Conservation (phyloP, 2,329 filamentous ascomycete genomes). For the Raffaelea deltoideospora region DNA sequence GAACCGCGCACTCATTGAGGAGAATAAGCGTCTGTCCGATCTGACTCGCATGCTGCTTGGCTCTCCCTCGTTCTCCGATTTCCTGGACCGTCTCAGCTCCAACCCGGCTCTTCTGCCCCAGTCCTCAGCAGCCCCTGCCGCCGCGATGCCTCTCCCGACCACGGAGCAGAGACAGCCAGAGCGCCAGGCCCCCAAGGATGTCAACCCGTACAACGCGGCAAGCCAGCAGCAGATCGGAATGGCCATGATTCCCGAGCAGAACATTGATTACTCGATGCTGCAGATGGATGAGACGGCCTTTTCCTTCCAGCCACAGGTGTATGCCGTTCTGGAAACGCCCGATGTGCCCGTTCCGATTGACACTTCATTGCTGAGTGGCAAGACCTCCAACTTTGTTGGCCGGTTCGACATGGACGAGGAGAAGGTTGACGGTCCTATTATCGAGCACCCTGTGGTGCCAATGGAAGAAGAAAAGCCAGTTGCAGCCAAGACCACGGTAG, state of each 20-base stretch:
- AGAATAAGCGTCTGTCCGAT: conserved; percentile 68
- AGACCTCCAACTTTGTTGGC: conserved; percentile 43
- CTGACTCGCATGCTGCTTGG: conserved; percentile 69
- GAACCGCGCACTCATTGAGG: conserved; percentile 68
- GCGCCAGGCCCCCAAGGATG: conserved; percentile 46
- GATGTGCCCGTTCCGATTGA: conserved; percentile 28
- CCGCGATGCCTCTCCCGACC: conserved; percentile 3
- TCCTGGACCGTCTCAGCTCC: conserved; percentile 54
- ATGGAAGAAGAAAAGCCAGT: conserved; percentile 14
- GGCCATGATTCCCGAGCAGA: conserved; percentile 69
- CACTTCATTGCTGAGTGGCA: conserved; percentile 52
- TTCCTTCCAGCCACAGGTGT: conserved; percentile 56
- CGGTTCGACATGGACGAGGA: conserved; percentile 28
- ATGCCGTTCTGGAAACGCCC: conserved; percentile 34
- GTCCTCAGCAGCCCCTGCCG: conserved; percentile 14
- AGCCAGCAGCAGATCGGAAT: conserved; percentile 61
- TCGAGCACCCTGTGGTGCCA: conserved; percentile 30
- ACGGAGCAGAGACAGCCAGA: conserved; percentile 18
- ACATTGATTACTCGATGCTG: conserved; percentile 61
- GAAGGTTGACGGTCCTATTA: conserved; percentile 39
- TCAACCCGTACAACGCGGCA: conserved; percentile 43
- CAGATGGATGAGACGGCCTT: conserved; percentile 39
- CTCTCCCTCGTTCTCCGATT: conserved; percentile 70
- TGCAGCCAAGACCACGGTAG: conserved; percentile 14
- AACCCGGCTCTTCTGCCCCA: conserved; percentile 29